phyloP scores from a whole-genome alignment of 192 early-diverging fungal genomes.

The Mortierella antarctica region DNA sequence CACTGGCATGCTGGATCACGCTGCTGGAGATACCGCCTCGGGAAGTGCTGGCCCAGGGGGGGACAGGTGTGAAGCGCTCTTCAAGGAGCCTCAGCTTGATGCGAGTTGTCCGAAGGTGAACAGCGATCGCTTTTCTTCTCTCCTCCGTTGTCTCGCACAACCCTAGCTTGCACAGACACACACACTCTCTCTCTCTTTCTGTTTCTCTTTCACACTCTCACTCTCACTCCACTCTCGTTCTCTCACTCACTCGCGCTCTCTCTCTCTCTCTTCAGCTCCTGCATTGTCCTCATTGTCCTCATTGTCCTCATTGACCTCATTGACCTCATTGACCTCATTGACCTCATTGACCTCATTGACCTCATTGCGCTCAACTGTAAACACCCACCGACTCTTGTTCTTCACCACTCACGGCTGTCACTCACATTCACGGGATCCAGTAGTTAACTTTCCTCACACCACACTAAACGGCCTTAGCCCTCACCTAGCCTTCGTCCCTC shows the following conservation, averaged over 20 bases:
- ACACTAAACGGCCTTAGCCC: too few relatives aligned
- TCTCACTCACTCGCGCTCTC: slow-evolving; percentile 9
- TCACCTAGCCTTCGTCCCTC: not conserved
- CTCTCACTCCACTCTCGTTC: slow-evolving; percentile 4
- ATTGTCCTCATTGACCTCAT: not conserved
- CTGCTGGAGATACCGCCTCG: too few relatives aligned
- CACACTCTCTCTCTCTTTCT: not conserved
- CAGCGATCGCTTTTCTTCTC: not conserved
- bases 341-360: not conserved
- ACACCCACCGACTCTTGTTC: too few relatives aligned
- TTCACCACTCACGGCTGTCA: too few relatives aligned
- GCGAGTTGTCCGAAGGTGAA: not conserved
- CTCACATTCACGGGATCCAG: too few relatives aligned
- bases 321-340: not conserved
- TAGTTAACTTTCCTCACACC: too few relatives aligned
- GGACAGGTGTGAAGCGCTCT: too few relatives aligned
- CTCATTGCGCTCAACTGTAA: not conserved
- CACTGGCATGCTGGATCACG: too few relatives aligned
- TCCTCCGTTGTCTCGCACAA: not conserved
- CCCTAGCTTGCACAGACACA: not conserved
- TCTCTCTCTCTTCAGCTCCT: not conserved
- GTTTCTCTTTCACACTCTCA: not conserved
- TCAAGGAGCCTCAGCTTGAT: not conserved
- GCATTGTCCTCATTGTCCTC: not conserved
- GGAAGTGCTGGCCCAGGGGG: too few relatives aligned